phyloP scores from a whole-genome alignment of 805 yeast species.

The Suhomyces xylopsoci region DNA sequence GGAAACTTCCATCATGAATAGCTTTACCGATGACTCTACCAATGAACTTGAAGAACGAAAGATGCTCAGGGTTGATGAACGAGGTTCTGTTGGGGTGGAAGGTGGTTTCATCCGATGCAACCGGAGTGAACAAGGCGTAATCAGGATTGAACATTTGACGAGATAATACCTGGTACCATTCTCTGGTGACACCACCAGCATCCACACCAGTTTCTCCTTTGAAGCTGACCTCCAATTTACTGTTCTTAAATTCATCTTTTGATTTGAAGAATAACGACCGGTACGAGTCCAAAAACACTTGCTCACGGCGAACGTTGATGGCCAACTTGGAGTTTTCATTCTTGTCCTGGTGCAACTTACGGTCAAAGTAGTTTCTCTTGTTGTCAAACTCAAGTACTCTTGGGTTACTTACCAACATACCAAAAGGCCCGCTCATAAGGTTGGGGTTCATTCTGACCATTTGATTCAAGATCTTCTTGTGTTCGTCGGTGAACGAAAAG shows the following conservation, averaged over 20 bases:
- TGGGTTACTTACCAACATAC: constrained; percentile 84
- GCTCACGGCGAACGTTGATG: constrained; percentile 77
- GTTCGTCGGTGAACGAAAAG: constrained; percentile 84
- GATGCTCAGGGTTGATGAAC: constrained; percentile 88
- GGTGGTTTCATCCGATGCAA: constrained; percentile 86
- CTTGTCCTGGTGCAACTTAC: constrained; percentile 57
- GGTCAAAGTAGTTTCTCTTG: constrained; percentile 79
- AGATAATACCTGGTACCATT: constrained; percentile 93
- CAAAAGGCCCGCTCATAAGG: constrained; percentile 92
- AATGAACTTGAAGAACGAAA: constrained; percentile 88
- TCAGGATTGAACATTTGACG: constrained; percentile 96
- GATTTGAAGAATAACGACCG: constrained; percentile 76
- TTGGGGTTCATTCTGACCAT: constrained; percentile 91
- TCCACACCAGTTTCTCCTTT: constrained; percentile 95
- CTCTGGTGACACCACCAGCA: constrained; percentile 97
- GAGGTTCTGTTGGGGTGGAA: constrained; percentile 95
- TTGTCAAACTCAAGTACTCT: constrained; percentile 91
- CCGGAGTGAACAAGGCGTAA: constrained; percentile 87
- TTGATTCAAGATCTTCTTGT: constrained; percentile 80
- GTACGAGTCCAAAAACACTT: constrained; percentile 89
- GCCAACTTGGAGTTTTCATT: constrained; percentile 49
- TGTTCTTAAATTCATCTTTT: constrained; percentile 65
- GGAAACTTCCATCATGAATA: constrained; percentile 74
- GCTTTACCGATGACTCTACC: constrained; percentile 96
- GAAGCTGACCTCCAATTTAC: constrained; percentile 77